Conservation (phyloP, 768 basidiomycete genomes). For the Cystobasidiopsis lactophilus region DNA sequence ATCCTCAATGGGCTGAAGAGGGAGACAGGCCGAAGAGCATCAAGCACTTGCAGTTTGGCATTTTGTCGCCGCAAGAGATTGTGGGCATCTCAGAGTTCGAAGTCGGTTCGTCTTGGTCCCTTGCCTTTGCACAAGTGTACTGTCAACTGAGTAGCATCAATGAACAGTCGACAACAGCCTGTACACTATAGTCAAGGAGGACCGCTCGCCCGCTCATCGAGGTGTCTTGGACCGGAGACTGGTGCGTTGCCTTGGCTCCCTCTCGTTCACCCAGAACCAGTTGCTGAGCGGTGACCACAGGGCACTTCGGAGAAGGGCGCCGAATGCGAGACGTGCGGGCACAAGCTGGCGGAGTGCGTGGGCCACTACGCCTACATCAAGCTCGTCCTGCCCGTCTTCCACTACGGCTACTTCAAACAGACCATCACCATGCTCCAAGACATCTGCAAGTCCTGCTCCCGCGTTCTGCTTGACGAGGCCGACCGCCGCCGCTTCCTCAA, state of each 20-base stretch:
- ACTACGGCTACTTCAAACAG: constrained; percentile 95
- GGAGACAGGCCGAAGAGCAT: constrained; percentile 13
- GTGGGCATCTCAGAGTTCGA: constrained; percentile 92
- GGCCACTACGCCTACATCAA: constrained; percentile 99
- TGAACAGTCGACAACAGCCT: constrained; percentile 31
- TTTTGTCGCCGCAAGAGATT: constrained; percentile 80
- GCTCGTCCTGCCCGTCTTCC: constrained; percentile 85
- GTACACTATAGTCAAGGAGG: constrained; percentile 30
- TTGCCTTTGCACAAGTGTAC: background rate
- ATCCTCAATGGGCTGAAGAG: too few species aligned
- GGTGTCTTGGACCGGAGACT: constrained; percentile 82
- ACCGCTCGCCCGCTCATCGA: constrained; percentile 65
- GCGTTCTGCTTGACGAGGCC: constrained; percentile 66
- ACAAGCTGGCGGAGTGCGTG: constrained; percentile 77
- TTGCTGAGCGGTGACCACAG: constrained; percentile 27
- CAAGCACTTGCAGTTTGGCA: constrained; percentile 87
- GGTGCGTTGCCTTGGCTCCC: constrained; percentile 34
- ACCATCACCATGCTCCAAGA: constrained; percentile 79
- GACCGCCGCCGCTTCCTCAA: constrained; percentile 65
- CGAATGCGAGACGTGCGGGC: constrained; percentile 85
- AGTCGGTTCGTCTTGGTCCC: constrained; percentile 76
- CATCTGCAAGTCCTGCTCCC: constrained; percentile 93
- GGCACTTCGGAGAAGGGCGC: constrained; percentile 84
- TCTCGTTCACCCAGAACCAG: background rate
- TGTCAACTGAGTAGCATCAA: background rate